Base-by-base conservation (phyloP, 306 rosid species). In the Neltuma alba region DNA sequence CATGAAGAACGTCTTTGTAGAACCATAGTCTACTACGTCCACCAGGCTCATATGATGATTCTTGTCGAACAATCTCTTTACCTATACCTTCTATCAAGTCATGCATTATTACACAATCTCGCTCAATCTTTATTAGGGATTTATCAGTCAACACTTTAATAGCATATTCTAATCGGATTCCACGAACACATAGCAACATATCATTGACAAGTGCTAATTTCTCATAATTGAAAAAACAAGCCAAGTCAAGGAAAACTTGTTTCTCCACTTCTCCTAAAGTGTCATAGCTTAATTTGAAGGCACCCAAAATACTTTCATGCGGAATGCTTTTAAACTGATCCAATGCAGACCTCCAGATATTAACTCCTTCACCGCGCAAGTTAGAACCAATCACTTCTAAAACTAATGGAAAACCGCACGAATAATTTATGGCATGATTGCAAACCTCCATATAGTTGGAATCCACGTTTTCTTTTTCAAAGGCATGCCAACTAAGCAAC, bases 401-500 rank as follows among this genome's bases (percentile, higher is more conserved):
- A 47, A 14, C 62, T 9, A 47, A 47, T 30, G 76, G 76, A 28
- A 72, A 37, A 18, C 41, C 62, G 15, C 37, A 25, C 0, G 62
- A 6, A 33, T 72, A 47, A 28, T 0, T 27, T 28, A 48, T 28
- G 16, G 27, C 63, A 28, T 16, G 40, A 23, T 16, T 48, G 33
- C 16, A 48, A 72, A 72, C 52, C 5, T 37, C 57, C 13, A 2
- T 1, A 4, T 50, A 55, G 37, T 42, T 34, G 5, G 20, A n/a
- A 52, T 54, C 36, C 1, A 48, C 44, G 5, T n/a, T 61, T 40
- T 6, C 2, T 15, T 10, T 30, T 41, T 33, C 44, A 31, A 61
- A 62, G 14, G 80, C 73, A 50, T 44, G n/a, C 73, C 73, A 42
- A 48, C 30, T 30, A 45, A 76, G 21, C 8, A 76, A 47, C 21